Conservation (phyloP, 768 basidiomycete genomes). For the Termitomyces sp. region DNA sequence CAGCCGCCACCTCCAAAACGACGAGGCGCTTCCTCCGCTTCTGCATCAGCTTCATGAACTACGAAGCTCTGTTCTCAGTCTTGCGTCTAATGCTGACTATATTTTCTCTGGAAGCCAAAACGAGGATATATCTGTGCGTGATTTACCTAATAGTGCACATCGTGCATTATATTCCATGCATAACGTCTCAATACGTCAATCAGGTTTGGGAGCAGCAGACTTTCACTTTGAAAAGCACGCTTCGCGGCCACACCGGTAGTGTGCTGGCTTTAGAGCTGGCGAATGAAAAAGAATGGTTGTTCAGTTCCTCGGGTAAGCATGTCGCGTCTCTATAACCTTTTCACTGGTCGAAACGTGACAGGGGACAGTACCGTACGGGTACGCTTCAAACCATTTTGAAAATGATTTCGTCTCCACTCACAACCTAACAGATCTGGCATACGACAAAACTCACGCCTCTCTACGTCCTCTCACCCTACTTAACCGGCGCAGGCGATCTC, state of each 20-base stretch:
- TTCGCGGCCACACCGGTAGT: constrained; percentile 80
- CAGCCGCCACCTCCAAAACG: constrained; percentile 46
- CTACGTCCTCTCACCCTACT: constrained; percentile 71
- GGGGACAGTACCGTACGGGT: constrained; percentile 89
- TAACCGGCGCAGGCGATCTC: constrained; percentile 78
- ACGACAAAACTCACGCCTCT: constrained; percentile 60
- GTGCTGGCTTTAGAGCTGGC: constrained; percentile 78
- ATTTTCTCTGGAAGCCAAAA: constrained; percentile 85
- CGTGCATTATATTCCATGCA: not conserved
- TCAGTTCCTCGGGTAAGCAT: constrained; percentile 78
- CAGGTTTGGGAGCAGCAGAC: constrained; percentile 85
- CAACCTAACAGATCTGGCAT: constrained; percentile 66
- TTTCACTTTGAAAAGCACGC: constrained; percentile 59
- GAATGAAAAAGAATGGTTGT: constrained; percentile 74
- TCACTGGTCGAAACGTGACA: constrained; percentile 21
- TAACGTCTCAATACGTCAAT: not conserved
- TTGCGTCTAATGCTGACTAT: constrained; percentile 65
- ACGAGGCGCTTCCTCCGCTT: constrained; percentile 40
- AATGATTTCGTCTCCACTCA: not conserved
- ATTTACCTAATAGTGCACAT: not conserved
- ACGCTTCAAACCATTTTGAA: constrained; percentile 19
- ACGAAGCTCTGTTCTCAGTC: constrained; percentile 65
- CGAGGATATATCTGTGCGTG: constrained; percentile 64
- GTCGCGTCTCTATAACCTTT: not conserved
- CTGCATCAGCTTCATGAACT: constrained; percentile 69